A percentile compares a stretch with the other conserved stretches of the same genome.
phyloP scores from a whole-genome alignment of 2,329 filamentous ascomycete genomes.

The Diaporthe nobilis region DNA sequence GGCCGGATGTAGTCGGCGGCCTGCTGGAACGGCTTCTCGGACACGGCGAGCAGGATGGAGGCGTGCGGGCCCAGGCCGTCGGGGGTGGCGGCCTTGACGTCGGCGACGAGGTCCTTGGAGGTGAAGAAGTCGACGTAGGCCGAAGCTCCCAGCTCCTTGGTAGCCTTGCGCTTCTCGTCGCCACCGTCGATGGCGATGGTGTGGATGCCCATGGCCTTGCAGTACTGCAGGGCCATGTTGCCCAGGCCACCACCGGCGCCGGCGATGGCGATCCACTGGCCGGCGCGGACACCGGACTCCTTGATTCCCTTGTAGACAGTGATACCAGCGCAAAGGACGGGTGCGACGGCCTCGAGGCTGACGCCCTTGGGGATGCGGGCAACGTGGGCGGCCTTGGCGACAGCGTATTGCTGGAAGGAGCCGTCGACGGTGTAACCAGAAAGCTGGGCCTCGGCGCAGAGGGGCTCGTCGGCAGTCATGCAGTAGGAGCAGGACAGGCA shows the following conservation, averaged over 20 bases:
- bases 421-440: conserved; percentile 82
- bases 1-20: conserved; percentile 89
- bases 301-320: conserved; percentile 85
- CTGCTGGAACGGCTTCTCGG: conserved; percentile 96
- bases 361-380: conserved; percentile 75
- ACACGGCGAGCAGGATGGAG: conserved; percentile 87
- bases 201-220: conserved; percentile 88
- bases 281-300: conserved; percentile 75
- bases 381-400: conserved; percentile 80
- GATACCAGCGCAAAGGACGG: conserved; percentile 80
- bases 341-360: conserved; percentile 74
- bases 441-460: conserved; percentile 73
- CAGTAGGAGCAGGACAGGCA: conserved; percentile 79
- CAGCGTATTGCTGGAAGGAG: conserved; percentile 80
- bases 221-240: conserved; percentile 84
- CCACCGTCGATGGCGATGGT: conserved; percentile 87
- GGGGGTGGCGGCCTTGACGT: conserved; percentile 84
- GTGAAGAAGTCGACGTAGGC: conserved; percentile 85
- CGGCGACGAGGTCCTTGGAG: conserved; percentile 82
- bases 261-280: conserved; percentile 80
- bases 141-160: conserved; percentile 77
- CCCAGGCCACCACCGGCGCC: conserved; percentile 84
- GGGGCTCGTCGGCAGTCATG: conserved; percentile 75
- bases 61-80: conserved; percentile 90
- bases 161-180: conserved; percentile 82